Base-by-base conservation (phyloP, 176 grass and related monocot species). In the Tillandsia fasciculata region DNA sequence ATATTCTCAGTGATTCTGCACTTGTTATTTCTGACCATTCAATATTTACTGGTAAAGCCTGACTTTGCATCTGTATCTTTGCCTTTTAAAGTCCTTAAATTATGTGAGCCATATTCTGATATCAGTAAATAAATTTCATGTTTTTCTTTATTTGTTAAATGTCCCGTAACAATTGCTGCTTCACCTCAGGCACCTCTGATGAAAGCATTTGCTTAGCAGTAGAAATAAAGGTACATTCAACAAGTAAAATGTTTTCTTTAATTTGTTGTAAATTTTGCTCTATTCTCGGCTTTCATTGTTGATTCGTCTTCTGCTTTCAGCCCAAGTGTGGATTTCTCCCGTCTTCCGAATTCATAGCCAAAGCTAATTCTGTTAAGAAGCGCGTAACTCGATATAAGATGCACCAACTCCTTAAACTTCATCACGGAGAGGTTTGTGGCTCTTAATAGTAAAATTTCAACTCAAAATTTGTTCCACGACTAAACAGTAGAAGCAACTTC, bases 291-390 rank as follows among this genome's bases (percentile, higher is more conserved):
- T 22, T 61, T 15, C 15, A 9, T 61, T 61, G 56, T 61, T 61
- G 17, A 61, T 23, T 61, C 33, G 53, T 23, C 77, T 70, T 2
- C 12, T 23, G 22, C n/a, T n/a, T 74, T 24, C 72, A 97, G 86
- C 84, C 86, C 17, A 97, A 97, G 76, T 97, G 93, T 81, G 93
- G 86, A 29, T 97, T 97, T 73, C 79, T 97, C 67, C 82, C 89
- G 61, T 90, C 86, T 67, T 92, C 93, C 53, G 86, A 97, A 85
- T 97, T 85, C 77, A 90, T 97, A 85, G 76, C 76, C 2, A 72
- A 83, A 51, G 77, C 81, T 47, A 97, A 90, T 85, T 67, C 74
- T 72, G 68, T 92, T 82, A 97, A 97, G 81, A 92, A 92, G 66
- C 64, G 69, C 79, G 86, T 90, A 74, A 92, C 89, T 66, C 71